A percentile compares a stretch with the other conserved stretches of the same genome.
phyloP scores from a whole-genome alignment of 1,284 basidiomycete species.

The Puccinia brachypodii region DNA sequence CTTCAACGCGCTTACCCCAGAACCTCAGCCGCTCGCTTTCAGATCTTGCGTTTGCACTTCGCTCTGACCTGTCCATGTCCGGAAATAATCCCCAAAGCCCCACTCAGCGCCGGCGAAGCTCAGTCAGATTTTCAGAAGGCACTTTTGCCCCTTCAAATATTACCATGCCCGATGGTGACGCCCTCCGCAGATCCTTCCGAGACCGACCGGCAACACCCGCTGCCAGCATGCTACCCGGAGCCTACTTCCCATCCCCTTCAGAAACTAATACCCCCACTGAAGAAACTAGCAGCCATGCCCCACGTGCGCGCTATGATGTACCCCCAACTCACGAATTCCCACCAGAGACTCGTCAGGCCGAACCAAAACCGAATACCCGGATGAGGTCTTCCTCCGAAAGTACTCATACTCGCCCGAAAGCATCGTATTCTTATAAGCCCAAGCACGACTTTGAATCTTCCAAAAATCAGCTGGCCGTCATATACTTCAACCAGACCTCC shows the following conservation, averaged over 20 bases:
- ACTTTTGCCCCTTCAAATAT: slow-evolving; percentile 4
- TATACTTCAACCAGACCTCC: neutral
- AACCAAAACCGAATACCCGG: neutral
- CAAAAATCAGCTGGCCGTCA: neutral
- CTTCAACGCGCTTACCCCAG: neutral
- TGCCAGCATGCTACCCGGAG: slow-evolving; percentile 24
- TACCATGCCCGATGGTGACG: neutral
- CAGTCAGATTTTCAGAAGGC: slow-evolving; percentile 34
- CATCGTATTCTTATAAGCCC: neutral
- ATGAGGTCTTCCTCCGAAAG: neutral
- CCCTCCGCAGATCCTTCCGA: slow-evolving; percentile 12
- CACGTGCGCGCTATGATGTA: neutral
- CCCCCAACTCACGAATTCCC: neutral
- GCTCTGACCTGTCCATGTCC: slow-evolving; percentile 19
- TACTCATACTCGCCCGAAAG: neutral
- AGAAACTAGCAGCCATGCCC: neutral
- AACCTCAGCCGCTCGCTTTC: neutral
- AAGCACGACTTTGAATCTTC: slow-evolving; percentile 20
- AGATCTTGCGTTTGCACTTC: neutral
- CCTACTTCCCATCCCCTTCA: slow-evolving; percentile 34
- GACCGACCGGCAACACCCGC: slow-evolving; percentile 40
- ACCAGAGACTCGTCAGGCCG: neutral
- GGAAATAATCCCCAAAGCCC: slow-evolving; percentile 2
- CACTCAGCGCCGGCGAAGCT: slow-evolving; percentile 22
- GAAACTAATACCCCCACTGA: slow-evolving; percentile 17